Percentiles rank a stretch among this genome's conserved stretches.
These are phyloP conservation scores for Aureobasidium subglaciale DNA, from an alignment of 2,329 filamentous ascomycete genomes.

Conservation along the genomic window DNA sequence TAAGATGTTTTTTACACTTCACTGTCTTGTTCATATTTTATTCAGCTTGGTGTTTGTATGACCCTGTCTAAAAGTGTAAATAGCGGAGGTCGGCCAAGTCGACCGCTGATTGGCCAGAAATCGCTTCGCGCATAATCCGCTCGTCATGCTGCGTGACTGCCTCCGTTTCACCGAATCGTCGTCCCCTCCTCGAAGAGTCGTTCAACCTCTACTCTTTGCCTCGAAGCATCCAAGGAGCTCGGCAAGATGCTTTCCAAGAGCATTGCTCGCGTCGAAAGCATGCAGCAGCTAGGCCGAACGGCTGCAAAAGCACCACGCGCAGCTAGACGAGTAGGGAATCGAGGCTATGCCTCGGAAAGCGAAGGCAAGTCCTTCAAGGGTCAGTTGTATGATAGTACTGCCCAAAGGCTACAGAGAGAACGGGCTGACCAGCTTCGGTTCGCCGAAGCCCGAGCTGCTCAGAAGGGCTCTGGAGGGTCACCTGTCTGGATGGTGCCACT, in stretches of 20 bases:
- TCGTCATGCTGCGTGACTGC: slow-evolving; percentile 6
- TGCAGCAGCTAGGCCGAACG: neutral
- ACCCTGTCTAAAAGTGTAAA: neutral
- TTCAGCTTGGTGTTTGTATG: neutral
- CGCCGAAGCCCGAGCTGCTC: slow-evolving; percentile 30
- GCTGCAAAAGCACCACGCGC: neutral
- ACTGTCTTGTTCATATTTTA: too few relatives aligned
- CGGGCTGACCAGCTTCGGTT: slow-evolving; percentile 49
- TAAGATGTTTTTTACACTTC: too few relatives aligned
- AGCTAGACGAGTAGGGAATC: neutral
- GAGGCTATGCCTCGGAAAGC: slow-evolving; percentile 16
- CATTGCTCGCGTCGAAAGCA: neutral
- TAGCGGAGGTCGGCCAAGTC: neutral
- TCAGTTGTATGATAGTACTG: slow-evolving; percentile 56
- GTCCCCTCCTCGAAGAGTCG: neutral
- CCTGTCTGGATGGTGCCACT: slow-evolving; percentile 27
- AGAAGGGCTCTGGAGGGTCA: slow-evolving; percentile 23
- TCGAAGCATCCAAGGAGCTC: neutral
- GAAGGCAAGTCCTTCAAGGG: slow-evolving; percentile 45
- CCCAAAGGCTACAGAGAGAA: slow-evolving; percentile 51
- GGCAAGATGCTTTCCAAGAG: slow-evolving; percentile 3
- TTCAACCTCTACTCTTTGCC: neutral
- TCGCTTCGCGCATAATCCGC: neutral
- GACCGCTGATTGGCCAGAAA: neutral
- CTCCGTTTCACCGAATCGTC: neutral